Evolutionary conservation across 305 asterid species (phyloP), one percentile per base, ranked within the genome.

Genomic region (Caryopteris hybrid): DNA sequence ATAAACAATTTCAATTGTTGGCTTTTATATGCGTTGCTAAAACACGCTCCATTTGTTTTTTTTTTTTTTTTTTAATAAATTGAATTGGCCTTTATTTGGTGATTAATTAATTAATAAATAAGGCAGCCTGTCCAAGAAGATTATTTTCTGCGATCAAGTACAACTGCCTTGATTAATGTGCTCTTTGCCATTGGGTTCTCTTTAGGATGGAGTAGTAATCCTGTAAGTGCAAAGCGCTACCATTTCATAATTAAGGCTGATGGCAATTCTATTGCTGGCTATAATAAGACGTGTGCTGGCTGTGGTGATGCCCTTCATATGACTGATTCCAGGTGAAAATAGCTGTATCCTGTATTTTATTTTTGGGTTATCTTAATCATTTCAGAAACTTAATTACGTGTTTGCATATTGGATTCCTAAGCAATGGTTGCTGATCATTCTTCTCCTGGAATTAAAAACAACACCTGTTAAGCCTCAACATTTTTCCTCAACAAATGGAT

Each of bases 201-300:
- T 3, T 51, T 80, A 92, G 98, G 98, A 36, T 93, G 99, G 99
- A 90, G 97, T 76, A 76, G 82, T 73, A 88, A 93, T 78, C 99
- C 99, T 0, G 96, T 93, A 23, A 85, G 97, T 77, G 89, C 91
- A 27, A 93, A 85, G 84, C 88, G 99, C 9, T 88, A 83, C 78
- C 99, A 93, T 75, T 90, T 93, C 76, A 90, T 93, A 73, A 82
- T 93, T 36, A 93, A 90, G 82, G 86, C 91, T 0, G 95, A 93
- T 82, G 99, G 96, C 29, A 83, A 84, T 79, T 87, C 97, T 25
- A 78, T 93, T 53, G 90, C 86, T 21, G 91, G 92, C 46, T 86
- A 76, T 64, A 82, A 80, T 70, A 93, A 85, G 78, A 78, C 90
- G 14, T 93, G 99, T 80, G 84, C 84, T 21, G 86, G 86, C 56